Conservation (phyloP, 2,329 filamentous ascomycete species). For the Colletotrichum destructivum region DNA sequence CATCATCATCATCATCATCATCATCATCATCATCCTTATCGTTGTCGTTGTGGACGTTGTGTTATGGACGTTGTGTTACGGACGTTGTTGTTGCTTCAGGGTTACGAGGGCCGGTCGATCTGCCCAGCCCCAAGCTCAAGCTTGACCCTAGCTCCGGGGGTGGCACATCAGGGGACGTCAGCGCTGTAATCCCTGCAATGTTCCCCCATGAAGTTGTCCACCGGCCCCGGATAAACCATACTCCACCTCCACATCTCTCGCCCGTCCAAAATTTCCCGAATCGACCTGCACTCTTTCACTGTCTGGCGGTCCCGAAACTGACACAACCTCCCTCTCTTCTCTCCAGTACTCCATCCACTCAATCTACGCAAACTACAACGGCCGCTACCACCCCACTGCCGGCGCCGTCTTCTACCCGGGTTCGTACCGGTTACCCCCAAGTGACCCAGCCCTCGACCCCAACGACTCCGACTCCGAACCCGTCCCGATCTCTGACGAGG, state of each 20-base stretch:
- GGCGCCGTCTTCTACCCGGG: not conserved
- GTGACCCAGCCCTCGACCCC: not conserved
- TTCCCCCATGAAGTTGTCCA: not conserved
- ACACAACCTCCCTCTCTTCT: not conserved
- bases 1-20: no score
- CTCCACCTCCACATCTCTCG: constrained; percentile 2
- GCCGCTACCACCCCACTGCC: constrained; percentile 1
- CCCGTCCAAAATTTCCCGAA: constrained; percentile 25
- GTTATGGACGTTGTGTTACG: not conserved
- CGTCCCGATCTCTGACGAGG: constrained; percentile 18
- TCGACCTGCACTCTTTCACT: not conserved
- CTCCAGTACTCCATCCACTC: constrained; percentile 6
- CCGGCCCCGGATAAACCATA: constrained; percentile 18
- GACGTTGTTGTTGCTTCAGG: not conserved
- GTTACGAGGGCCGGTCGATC: not conserved
- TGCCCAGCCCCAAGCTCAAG: not conserved
- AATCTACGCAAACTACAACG: constrained; percentile 2
- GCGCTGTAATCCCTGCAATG: constrained; percentile 2
- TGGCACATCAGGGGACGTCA: not conserved
- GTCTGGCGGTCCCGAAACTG: not conserved
- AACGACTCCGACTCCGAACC: not conserved
- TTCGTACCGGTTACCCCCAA: not conserved
- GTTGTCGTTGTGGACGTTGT: not conserved
- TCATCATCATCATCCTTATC: not conserved
- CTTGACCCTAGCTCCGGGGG: not conserved